Conservation (phyloP, 164 flowering plant species). For the Annona cherimola region DNA sequence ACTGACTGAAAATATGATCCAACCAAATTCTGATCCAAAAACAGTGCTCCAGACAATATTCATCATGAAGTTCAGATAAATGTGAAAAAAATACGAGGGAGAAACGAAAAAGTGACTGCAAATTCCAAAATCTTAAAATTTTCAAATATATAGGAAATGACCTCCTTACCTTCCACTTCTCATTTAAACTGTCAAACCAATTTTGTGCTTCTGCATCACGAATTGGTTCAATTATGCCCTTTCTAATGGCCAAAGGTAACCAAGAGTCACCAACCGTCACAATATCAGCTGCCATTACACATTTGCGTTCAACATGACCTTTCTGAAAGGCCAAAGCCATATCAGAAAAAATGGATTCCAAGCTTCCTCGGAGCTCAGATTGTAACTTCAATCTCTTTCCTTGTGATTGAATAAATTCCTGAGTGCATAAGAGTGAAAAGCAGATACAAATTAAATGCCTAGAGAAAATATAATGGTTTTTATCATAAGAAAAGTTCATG, state of each 20-base stretch:
- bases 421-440: constrained; percentile 12
- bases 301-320: constrained; percentile 34
- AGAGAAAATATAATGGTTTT: neutral
- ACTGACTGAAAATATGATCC: neutral
- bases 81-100: too few species aligned
- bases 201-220: constrained; percentile 56
- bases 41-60: too few species aligned
- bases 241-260: constrained; percentile 59
- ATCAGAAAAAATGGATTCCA: constrained; percentile 55
- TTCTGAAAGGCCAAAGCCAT: constrained; percentile 33
- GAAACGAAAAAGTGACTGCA: too few species aligned
- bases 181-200: constrained; percentile 63
- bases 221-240: constrained; percentile 68
- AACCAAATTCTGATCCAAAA: too few species aligned
- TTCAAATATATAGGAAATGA: neutral
- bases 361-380: constrained; percentile 45
- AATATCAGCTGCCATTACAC: constrained; percentile 72
- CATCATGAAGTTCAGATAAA: too few species aligned
- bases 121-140: too few species aligned
- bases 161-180: constrained; percentile 77
- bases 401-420: constrained; percentile 83
- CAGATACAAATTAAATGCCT: neutral
- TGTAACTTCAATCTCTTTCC: constrained; percentile 57
- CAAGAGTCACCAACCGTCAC: constrained; percentile 87
- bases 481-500: neutral